phyloP scores from a whole-genome alignment of 805 yeast species.

The Isabelozyma heimii region DNA sequence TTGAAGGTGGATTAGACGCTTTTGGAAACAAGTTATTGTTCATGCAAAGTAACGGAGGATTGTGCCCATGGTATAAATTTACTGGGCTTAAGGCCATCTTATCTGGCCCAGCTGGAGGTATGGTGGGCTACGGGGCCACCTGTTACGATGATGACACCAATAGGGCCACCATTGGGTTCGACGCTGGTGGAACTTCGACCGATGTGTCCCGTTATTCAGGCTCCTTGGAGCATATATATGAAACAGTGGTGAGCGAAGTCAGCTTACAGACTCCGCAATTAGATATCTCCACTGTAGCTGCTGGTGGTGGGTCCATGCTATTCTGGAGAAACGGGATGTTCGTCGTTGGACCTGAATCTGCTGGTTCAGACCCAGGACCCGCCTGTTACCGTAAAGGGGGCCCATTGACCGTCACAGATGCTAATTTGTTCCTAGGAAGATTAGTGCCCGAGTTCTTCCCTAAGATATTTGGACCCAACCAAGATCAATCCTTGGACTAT shows the following conservation, averaged over 20 bases:
- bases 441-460: constrained; percentile 36
- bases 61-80: constrained; percentile 78
- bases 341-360: constrained; percentile 41
- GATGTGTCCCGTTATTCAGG: constrained; percentile 45
- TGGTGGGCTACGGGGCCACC: constrained; percentile 87
- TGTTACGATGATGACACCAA: constrained; percentile 47
- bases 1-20: constrained; percentile 36
- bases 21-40: constrained; percentile 64
- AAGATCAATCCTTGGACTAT: constrained; percentile 29
- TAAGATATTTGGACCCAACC: constrained; percentile 36
- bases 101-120: constrained; percentile 98
- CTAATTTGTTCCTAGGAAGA: constrained; percentile 33
- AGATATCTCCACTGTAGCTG: constrained; percentile 46
- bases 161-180: constrained; percentile 37
- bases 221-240: constrained; percentile 39
- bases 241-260: constrained; percentile 44
- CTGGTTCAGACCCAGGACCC: constrained; percentile 41
- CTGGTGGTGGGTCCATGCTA: constrained; percentile 44
- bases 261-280: constrained; percentile 45
- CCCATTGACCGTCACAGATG: constrained; percentile 39
- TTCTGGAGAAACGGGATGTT: constrained; percentile 38
- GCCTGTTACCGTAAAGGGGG: constrained; percentile 41
- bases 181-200: constrained; percentile 48
- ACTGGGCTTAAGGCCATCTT: constrained; percentile 86
- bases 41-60: constrained; percentile 97